Percentiles rank a stretch among this genome's conserved stretches.
Evolutionary conservation across 352 stramenopile genomes (phyloP).

Genomic region (Phytophthora meadii): DNA sequence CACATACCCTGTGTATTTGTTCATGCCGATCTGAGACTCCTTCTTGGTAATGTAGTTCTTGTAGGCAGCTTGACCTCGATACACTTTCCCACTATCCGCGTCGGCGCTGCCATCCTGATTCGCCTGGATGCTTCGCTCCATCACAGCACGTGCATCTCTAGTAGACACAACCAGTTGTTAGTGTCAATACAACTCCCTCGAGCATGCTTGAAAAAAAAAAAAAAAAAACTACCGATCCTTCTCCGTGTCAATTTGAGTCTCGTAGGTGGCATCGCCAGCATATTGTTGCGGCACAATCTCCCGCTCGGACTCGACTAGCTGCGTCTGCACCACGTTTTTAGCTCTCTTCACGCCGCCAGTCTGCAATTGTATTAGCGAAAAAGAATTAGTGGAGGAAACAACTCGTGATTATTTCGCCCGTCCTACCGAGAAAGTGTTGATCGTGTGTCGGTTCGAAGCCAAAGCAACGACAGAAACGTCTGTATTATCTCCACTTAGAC

Average conservation of each 20-base stretch:
- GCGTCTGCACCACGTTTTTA: constrained; percentile 69
- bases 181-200: background rate
- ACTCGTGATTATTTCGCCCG: background rate
- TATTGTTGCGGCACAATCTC: constrained; percentile 83
- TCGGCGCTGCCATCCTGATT: constrained; percentile 79
- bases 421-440: constrained; percentile 29
- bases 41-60: constrained; percentile 92
- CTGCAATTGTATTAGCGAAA: constrained; percentile 24
- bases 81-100: constrained; percentile 77
- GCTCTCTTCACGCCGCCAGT: constrained; percentile 60
- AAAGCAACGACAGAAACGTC: constrained; percentile 14
- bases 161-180: background rate
- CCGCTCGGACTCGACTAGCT: constrained; percentile 70
- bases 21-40: constrained; percentile 87
- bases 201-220: too few relatives aligned
- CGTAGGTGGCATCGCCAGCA: constrained; percentile 84
- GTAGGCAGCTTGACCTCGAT: constrained; percentile 84
- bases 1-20: constrained; percentile 88
- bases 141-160: constrained; percentile 78
- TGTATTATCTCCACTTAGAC: background rate
- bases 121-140: constrained; percentile 80
- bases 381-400: background rate
- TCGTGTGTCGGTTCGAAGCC: constrained; percentile 7
- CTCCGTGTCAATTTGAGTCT: constrained; percentile 85
- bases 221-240: constrained; percentile 56